Base-by-base conservation (phyloP, 306 rosid species). In the Sechiopsis laciniata region DNA sequence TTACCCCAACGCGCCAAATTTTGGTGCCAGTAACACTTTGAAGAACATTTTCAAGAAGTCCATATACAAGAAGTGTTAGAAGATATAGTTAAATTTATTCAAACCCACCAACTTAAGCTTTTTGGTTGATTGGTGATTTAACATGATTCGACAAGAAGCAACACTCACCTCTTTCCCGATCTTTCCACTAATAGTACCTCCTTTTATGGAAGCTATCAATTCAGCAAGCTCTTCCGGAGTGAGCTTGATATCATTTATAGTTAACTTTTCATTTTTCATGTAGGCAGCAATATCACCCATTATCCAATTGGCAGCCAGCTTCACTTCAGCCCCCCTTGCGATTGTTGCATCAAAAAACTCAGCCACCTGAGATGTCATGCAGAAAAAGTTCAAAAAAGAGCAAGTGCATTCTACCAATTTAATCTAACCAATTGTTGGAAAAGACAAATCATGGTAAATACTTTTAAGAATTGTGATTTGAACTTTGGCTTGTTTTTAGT, bases 301-400 rank as follows among this genome's bases (percentile, higher is more conserved):
- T 80, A 94, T 87, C 97, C 98, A 94, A 81, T 94, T 90, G 83
- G 96, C 87, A 62, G 88, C 96, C 52, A 91, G 82, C 87, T 94
- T 94, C 80, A 87, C 83, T 73, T 90, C 97, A 26, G 92, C 91
- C 54, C 96, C 97, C 76, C 77, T 90, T 69, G 90, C 79, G 35
- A 90, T 84, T 40, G 96, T 86, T 63, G 94, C 85, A 72, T 90
- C 96, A 77, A 94, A 94, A 89, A 75, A 87, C 8, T 89, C 85
- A 59, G 96, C 89, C 80, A 90, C 88, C 98, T 90, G 80, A 66
- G 70, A 71, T 68, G 84, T 70, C 74, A 75, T 77, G 68, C 76
- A 77, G 65, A 74, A 82, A 74, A 75, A 35, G 45, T 21, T 59
- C 59, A 74, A 66, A 42, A 50, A 9, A 22, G 42, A 24, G 51